Evolutionary conservation across 345 rosid genomes (phyloP).

Genomic region (Sonneratia caseolaris): DNA sequence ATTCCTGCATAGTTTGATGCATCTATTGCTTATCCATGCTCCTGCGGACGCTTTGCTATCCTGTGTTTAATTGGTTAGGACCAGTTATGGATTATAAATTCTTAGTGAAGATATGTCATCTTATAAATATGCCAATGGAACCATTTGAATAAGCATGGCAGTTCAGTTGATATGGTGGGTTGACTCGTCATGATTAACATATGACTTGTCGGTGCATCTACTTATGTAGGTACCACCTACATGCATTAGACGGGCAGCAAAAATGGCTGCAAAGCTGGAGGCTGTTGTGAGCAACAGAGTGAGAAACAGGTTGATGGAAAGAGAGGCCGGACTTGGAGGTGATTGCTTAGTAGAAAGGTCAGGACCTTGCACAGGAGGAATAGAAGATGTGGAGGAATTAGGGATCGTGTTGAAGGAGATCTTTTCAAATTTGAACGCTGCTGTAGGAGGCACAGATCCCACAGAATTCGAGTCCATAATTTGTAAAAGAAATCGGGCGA

Average conservation of each 20-base stretch:
- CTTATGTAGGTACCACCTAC: constrained; percentile 57
- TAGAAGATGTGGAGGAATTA: constrained; percentile 18
- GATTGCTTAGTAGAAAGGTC: constrained; percentile 13
- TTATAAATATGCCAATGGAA: neutral
- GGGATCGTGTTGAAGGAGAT: constrained; percentile 22
- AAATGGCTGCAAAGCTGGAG: constrained; percentile 71
- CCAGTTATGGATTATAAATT: neutral
- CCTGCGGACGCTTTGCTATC: neutral
- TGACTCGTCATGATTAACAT: neutral
- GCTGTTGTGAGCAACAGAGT: constrained; percentile 34
- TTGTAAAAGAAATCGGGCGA: constrained; percentile 39
- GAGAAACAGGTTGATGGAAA: constrained; percentile 12
- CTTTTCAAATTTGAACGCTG: constrained; percentile 34
- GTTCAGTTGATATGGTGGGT: neutral
- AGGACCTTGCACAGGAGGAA: constrained; percentile 10
- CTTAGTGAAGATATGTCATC: neutral
- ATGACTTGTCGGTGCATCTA: constrained; percentile 13
- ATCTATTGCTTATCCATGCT: neutral
- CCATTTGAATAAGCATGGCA: neutral
- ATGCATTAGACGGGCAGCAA: constrained; percentile 51
- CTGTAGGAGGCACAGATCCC: constrained; percentile 26
- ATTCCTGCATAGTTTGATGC: neutral
- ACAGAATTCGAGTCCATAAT: constrained; percentile 27
- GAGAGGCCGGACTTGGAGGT: constrained; percentile 12
- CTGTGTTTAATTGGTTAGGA: neutral